Evolutionary conservation across 768 basidiomycete genomes (phyloP).

Genomic region (Asterophora parasitica): DNA sequence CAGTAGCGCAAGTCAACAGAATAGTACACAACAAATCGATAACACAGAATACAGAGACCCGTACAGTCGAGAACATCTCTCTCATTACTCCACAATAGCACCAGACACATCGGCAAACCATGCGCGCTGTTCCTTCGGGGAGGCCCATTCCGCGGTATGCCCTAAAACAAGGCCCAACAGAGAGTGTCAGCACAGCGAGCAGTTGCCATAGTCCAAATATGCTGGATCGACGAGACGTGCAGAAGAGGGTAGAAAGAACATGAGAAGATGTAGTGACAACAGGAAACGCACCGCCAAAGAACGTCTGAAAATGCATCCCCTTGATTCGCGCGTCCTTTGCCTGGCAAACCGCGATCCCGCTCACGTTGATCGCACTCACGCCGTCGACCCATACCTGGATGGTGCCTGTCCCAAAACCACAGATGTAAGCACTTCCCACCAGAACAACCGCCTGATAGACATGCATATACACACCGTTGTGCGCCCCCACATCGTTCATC

Average conservation of each 20-base stretch:
- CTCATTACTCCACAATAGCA: constrained; percentile 25
- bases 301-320: constrained; percentile 73
- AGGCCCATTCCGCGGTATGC: constrained; percentile 53
- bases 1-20: too few relatives aligned
- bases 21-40: too few relatives aligned
- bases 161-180: constrained; percentile 28
- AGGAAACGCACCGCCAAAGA: constrained; percentile 59
- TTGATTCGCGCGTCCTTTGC: constrained; percentile 44
- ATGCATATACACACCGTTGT: constrained; percentile 42
- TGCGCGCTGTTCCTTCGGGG: constrained; percentile 48
- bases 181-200: too few relatives aligned
- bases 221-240: too few relatives aligned
- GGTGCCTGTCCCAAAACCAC: constrained; percentile 40
- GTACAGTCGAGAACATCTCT: not conserved
- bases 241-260: not conserved
- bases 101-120: constrained; percentile 53
- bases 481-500: constrained; percentile 55
- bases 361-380: constrained; percentile 43
- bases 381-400: constrained; percentile 65
- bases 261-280: not conserved
- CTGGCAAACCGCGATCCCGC: constrained; percentile 44
- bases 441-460: not conserved
- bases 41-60: too few relatives aligned
- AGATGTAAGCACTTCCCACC: not conserved
- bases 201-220: too few relatives aligned